These are phyloP conservation scores for Mucor ambiguus DNA, from an alignment of 371 early-diverging fungal genomes.

Conservation along the genomic window DNA sequence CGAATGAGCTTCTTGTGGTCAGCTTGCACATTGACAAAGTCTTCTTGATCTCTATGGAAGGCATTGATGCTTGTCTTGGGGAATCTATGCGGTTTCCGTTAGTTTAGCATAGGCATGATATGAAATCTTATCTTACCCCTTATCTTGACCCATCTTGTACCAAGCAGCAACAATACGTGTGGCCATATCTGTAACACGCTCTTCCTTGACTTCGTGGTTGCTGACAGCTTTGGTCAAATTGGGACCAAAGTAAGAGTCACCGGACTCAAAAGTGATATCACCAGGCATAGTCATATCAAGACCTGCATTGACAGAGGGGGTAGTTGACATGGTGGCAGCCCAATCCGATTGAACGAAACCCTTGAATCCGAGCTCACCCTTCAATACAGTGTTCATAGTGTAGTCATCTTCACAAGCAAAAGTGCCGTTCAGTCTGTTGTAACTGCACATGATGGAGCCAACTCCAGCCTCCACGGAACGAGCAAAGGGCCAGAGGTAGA, in stretches of 20 bases:
- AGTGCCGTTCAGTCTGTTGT: slow-evolving; percentile 53
- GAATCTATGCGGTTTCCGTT: slow-evolving; percentile 14
- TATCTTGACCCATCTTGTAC: slow-evolving; percentile 50
- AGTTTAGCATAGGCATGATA: not conserved
- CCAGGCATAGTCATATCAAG: slow-evolving; percentile 67
- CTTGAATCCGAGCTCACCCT: slow-evolving; percentile 53
- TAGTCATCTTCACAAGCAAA: slow-evolving; percentile 56
- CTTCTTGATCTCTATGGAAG: slow-evolving; percentile 23
- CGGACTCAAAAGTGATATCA: slow-evolving; percentile 31
- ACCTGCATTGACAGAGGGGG: slow-evolving; percentile 43
- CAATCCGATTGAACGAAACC: slow-evolving; percentile 49
- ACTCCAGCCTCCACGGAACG: slow-evolving; percentile 57
- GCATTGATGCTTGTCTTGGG: slow-evolving; percentile 40
- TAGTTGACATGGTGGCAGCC: slow-evolving; percentile 35
- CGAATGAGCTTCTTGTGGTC: slow-evolving; percentile 42
- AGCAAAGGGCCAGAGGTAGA: slow-evolving; percentile 60
- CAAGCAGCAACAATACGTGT: slow-evolving; percentile 58
- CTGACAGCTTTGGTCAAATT: slow-evolving; percentile 39
- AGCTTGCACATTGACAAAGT: slow-evolving; percentile 41
- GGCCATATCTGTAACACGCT: slow-evolving; percentile 58
- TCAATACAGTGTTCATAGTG: slow-evolving; percentile 45
- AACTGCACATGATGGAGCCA: slow-evolving; percentile 60
- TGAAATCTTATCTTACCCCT: slow-evolving; percentile 14
- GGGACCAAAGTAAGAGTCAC: slow-evolving; percentile 35
- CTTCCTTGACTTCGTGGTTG: slow-evolving; percentile 29